Base-by-base conservation (phyloP, 495 filamentous ascomycete genomes). In the Xylaria palmicola region DNA sequence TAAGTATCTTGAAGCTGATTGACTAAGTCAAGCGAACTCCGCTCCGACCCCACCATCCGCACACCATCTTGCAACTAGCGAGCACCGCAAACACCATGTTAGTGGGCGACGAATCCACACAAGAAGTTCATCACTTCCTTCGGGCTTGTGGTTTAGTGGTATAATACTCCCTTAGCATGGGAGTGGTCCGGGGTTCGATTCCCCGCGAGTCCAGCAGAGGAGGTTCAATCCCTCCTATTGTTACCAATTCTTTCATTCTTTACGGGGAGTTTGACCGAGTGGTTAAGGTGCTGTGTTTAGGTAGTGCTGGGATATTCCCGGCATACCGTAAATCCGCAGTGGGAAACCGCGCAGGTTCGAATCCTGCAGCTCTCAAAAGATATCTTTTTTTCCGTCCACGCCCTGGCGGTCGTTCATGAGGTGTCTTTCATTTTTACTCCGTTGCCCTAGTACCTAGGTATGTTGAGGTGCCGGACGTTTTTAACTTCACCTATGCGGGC, bases 111-210 rank as follows among this genome's bases (percentile, higher is more conserved):
- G n/a, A 30, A 39, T 27, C 26, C 30, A 51, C 36, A 39, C 1
- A 22, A 45, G 45, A 51, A 47, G 32, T n/a, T n/a, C 27, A 37
- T 50, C 22, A 15, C 56, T 39, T 41, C 34, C 43, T 20, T 20
- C 27, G 59, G 59, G 59, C 59, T 61, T 61, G 59, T 61, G 59
- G 59, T 61, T 61, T 61, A 61, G 59, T 61, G 59, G 59, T 61
- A 61, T 61, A 61, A 61, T 61, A 61, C 59, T 61, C 59, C 59
- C 59, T 79, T 78, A 75, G 75, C 75, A 79, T 80, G 73, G 75
- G 74, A 72, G 77, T 75, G 75, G 77, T 79, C 77, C 75, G 71
- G 77, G 77, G 75, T 80, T 80, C 77, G 76, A 80, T 79, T 80
- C 74, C 77, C 77, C 70, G 77, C 77, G 73, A 66, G 66, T 68